Base-by-base conservation (phyloP, 331 rosid species). In the Rosa hybrid region DNA sequence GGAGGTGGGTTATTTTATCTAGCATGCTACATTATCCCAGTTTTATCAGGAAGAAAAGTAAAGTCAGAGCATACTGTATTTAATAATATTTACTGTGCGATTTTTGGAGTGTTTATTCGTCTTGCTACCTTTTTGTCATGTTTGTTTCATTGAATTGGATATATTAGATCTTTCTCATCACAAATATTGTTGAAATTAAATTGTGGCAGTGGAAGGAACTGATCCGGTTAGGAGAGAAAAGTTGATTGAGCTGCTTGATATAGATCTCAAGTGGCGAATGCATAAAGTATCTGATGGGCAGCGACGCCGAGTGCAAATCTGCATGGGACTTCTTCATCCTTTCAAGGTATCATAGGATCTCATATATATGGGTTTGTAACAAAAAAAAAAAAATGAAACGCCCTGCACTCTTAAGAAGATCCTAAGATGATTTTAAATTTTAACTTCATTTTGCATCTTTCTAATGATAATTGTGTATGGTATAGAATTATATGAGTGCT, bases 241-340 rank as follows among this genome's bases (percentile, higher is more conserved):
- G 88, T 84, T 95, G 90, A 90, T 95, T 77, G 98, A 91, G 64
- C 84, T 95, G 72, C 99, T 93, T 85, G 99, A 93, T 81, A 95
- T 95, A 64, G 92, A 95, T 85, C 86, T 95, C 75, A 89, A 79
- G 69, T 95, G 99, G 99, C 88, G 94, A 85, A 95, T 95, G 99
- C 99, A 95, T 78, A 95, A 95, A 86, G 98, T 95, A 74, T 95
- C 99, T 12, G 98, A 95, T 77, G 99, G 99, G 83, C 99, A 95
- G 88, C 89, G 98, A 68, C 97, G 97, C 71, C 86, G 98, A 80
- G 99, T 93, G 76, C 99, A 95, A 88, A 95, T 95, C 81, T 95
- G 99, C 86, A 93, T 95, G 88, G 98, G 99, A 72, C 96, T 95
- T 80, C 95, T 95, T 77, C 94, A 91, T 84, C 99, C 99, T 51